Base-by-base conservation (phyloP, 2,329 filamentous ascomycete species). In the Zelopaecilomyces penicillatus region DNA sequence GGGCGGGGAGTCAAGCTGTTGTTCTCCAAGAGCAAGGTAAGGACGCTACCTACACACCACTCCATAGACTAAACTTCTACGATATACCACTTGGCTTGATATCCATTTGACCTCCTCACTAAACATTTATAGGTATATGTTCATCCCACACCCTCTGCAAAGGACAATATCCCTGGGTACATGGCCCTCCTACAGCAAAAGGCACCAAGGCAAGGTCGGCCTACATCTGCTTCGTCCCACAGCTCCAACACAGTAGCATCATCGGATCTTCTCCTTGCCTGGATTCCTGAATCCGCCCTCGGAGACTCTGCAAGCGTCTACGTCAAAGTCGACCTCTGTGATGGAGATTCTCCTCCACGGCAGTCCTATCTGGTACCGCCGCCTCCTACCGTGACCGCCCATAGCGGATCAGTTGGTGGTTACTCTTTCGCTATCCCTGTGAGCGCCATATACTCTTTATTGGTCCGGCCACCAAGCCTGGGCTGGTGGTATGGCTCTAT, bases 401-500 rank as follows among this genome's bases (percentile, higher is more conserved):
- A 90, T 60, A 74, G 76, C 48, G 78, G 78, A 37, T 77, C 84
- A 1, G 70, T 81, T 40, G 90, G 90, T 4, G 79, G 85, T 39
- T 96, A 95, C 61, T 82, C 93, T 1, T 98, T 98, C 60, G 89
- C 91, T 2, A 77, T 98, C 5, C 93, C 93, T 2, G 77, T 97
- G 30, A 87, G 81, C 53, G 86, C 91, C 51, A 83, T 98, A 49
- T 98, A 94, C 66, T 95, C 87, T 29, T 74, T 98, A 5, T 74
- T 95, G 6, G 83, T 98, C 34, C 81, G 93, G 2, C 91, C 91
- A 4, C 94, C 93, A 5, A 96, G 88, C 61, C 68, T 95, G 6
- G 94, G 93, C 11, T 98, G 93, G 94, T 98, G 93, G 93, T 96
- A 94, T 62, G 93, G 93, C 31, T 95, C 89, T 51, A 68, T 98